phyloP scores from a whole-genome alignment of 2,329 filamentous ascomycete genomes.

The Pseudonectria foliicola region DNA sequence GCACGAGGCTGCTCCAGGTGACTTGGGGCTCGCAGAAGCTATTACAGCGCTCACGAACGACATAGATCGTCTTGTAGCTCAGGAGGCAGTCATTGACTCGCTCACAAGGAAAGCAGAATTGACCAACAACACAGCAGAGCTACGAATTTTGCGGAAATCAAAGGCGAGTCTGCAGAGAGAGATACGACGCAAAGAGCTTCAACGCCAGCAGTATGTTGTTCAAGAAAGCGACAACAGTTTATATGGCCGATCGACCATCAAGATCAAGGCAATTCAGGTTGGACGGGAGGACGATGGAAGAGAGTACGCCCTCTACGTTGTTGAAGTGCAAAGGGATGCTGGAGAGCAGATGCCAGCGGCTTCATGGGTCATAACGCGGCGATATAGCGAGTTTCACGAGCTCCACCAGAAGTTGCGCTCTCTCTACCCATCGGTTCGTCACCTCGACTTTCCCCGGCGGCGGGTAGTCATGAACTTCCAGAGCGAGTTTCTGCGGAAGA shows the following conservation, averaged over 20 bases:
- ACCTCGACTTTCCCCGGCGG: conserved; percentile 84
- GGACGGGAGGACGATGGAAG: conserved; percentile 86
- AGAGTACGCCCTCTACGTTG: conserved; percentile 87
- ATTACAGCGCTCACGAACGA: conserved; percentile 83
- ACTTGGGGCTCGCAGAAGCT: conserved; percentile 87
- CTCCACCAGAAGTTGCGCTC: conserved; percentile 82
- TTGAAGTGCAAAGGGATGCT: conserved; percentile 84
- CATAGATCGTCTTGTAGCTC: conserved; percentile 79
- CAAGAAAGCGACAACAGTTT: conserved; percentile 98
- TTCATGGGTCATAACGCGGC: conserved; percentile 82
- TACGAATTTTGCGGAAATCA: conserved; percentile 87
- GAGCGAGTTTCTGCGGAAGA: conserved; percentile 88
- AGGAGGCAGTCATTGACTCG: conserved; percentile 87
- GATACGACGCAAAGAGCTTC: conserved; percentile 87
- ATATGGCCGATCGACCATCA: conserved; percentile 82
- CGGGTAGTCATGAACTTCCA: conserved; percentile 96
- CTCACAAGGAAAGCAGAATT: conserved; percentile 89
- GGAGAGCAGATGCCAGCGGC: conserved; percentile 97
- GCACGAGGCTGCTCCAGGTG: conserved; percentile 88
- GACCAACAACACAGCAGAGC: conserved; percentile 91
- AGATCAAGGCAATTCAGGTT: conserved; percentile 88
- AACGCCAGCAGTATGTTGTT: conserved; percentile 92
- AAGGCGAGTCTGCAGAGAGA: conserved; percentile 90
- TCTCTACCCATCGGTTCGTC: conserved; percentile 78
- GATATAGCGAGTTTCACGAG: conserved; percentile 96